Evolutionary conservation across 352 stramenopile species (phyloP).

Genomic region (Phytopythium aichiense): DNA sequence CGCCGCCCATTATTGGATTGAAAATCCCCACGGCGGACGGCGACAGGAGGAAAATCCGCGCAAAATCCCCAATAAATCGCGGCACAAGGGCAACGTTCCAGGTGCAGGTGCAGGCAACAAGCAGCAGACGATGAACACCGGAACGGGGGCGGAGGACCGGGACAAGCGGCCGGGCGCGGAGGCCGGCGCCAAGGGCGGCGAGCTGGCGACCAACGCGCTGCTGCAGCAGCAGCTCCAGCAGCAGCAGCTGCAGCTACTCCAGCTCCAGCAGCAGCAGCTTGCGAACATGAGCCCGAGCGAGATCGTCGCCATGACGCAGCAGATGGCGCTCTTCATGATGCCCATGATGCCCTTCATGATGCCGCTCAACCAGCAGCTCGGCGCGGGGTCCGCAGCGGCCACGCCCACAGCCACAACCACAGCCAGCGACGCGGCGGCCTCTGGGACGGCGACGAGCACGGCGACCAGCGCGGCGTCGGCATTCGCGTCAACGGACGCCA

Average conservation of each 20-base stretch:
- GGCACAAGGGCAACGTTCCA: no score
- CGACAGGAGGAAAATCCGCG: constrained; percentile 65
- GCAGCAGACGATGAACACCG: not conserved
- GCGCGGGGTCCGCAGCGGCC: not conserved
- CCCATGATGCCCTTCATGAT: constrained; percentile 78
- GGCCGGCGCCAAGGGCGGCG: constrained; percentile 13
- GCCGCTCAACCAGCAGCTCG: constrained; percentile 37
- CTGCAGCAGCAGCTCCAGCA: constrained; percentile 53
- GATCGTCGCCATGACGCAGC: constrained; percentile 51
- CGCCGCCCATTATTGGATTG: constrained; percentile 58
- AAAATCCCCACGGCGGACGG: constrained; percentile 45
- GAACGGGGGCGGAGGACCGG: constrained; percentile 1
- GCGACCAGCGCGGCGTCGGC: not conserved
- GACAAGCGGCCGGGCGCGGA: not conserved
- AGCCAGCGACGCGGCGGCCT: not conserved
- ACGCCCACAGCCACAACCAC: not conserved
- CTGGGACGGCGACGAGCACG: not conserved
- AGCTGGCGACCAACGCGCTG: constrained; percentile 15
- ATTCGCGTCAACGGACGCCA: not conserved
- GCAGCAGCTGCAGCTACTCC: constrained; percentile 62
- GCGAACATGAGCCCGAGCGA: constrained; percentile 59
- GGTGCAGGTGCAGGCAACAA: not conserved
- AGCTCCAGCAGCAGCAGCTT: constrained; percentile 43
- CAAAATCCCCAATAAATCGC: constrained; percentile 6
- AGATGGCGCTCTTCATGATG: constrained; percentile 77